Evolutionary conservation across 352 stramenopile genomes (phyloP), one percentile per base, ranked within the genome.

Genomic region (Phytophthora uliginosa): DNA sequence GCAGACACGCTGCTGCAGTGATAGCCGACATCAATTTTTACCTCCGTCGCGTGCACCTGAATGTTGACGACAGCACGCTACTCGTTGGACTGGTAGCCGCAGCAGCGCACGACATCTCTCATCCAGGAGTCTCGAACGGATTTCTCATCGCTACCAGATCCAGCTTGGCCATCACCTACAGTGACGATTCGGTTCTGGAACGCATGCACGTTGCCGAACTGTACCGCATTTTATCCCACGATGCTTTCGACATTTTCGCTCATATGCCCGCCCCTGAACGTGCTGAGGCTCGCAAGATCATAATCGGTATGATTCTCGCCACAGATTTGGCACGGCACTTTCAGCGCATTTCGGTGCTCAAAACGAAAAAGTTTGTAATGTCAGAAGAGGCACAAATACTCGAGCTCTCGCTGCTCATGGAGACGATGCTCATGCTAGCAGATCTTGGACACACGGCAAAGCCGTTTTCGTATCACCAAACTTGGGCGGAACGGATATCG

Each of bases 121-220:
- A 99, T 65, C 89, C 91, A 0, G 95, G 95, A 31, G 90, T 96
- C 17, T 98, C 91, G 15, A 99, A 98, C 73, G 80, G 79, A 50
- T 99, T 97, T 63, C 86, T 98, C 45, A 88, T 98, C 57, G 86
- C 91, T 33, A 97, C 92, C n/a, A 82, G 76, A 47, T 94, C 88
- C 45, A 91, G 95, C 31, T 76, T 98, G n/a, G 94, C 95, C 45
- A 86, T 99, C 70, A 90, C 82, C 0, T 98, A 99, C 79, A 98
- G 97, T 61, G 95, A 98, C 66, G 84, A 94, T 48, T 97, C 87
- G 48, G 88, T 97, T 10, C 77, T 99, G 13, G 85, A 93, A 53
- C 85, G 85, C 52, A 93, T 93, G 85, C 85, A 93, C 40, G 75
- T 93, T 47, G 83, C 85, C 1, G 83, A 91, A 62, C 65, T 90